Evolutionary conservation across 1,139 yeast genomes (phyloP).

Genomic region (Hansenula sp.): DNA sequence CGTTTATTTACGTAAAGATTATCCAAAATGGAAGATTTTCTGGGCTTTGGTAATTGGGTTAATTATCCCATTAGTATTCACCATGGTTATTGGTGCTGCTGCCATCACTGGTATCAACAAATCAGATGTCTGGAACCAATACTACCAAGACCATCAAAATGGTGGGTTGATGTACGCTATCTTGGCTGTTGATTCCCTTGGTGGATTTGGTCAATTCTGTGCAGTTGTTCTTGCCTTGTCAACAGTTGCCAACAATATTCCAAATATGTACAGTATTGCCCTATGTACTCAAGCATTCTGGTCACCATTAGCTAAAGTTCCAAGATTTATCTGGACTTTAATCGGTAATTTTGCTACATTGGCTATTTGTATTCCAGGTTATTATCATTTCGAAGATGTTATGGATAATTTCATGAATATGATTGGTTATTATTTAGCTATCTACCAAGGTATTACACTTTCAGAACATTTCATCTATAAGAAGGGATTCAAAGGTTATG

Average conservation of each 20-base stretch:
- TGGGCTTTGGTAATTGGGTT: slow-evolving; percentile 61
- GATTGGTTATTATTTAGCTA: slow-evolving; percentile 87
- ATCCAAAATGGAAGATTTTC: slow-evolving; percentile 58
- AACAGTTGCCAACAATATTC: slow-evolving; percentile 85
- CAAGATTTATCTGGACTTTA: slow-evolving; percentile 80
- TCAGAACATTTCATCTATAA: slow-evolving; percentile 81
- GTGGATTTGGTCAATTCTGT: slow-evolving; percentile 87
- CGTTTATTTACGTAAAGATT: slow-evolving; percentile 71
- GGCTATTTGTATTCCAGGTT: slow-evolving; percentile 87
- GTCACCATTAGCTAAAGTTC: slow-evolving; percentile 66
- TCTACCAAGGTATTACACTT: slow-evolving; percentile 67
- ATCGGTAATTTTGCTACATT: slow-evolving; percentile 71
- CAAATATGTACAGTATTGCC: slow-evolving; percentile 88
- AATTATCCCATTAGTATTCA: slow-evolving; percentile 62
- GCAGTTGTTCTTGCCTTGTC: slow-evolving; percentile 80
- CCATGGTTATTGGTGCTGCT: slow-evolving; percentile 85
- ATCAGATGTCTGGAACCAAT: slow-evolving; percentile 42
- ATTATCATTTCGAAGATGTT: slow-evolving; percentile 64
- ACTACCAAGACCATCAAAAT: slow-evolving; percentile 41
- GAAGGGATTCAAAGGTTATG: slow-evolving; percentile 57
- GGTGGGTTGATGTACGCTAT: slow-evolving; percentile 85
- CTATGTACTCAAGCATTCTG: slow-evolving; percentile 82
- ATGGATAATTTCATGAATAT: slow-evolving; percentile 86
- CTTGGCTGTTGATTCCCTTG: slow-evolving; percentile 72
- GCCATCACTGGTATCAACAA: slow-evolving; percentile 57